These are phyloP conservation scores for Elongisporangium prolatum DNA, from an alignment of 352 stramenopile species.

Conservation along the genomic window DNA sequence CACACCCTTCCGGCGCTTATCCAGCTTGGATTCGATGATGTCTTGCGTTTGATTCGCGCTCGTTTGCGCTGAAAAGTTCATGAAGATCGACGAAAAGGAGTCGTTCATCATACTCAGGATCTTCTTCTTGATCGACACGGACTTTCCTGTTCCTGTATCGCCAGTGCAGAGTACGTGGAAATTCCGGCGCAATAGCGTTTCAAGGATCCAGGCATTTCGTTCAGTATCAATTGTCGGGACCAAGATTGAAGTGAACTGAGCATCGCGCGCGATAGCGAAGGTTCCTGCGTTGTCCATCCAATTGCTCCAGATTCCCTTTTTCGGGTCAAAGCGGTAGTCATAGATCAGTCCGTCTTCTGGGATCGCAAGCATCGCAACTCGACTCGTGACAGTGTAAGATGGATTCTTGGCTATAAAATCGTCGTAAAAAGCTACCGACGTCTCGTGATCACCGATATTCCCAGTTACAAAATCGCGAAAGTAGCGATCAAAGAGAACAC, in stretches of 20 bases:
- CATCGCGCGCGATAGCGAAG: constrained; percentile 65
- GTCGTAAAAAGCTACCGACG: constrained; percentile 46
- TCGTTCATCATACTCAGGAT: constrained; percentile 74
- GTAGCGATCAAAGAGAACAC: constrained; percentile 81
- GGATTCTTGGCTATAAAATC: constrained; percentile 88
- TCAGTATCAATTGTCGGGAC: constrained; percentile 93
- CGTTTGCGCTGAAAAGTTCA: constrained; percentile 93
- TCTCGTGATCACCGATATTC: constrained; percentile 20
- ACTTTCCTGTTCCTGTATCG: constrained; percentile 93
- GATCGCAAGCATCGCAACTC: constrained; percentile 31
- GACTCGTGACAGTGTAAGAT: constrained; percentile 39
- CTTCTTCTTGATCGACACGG: constrained; percentile 92
- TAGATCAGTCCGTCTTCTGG: constrained; percentile 80
- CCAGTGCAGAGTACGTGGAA: constrained; percentile 89
- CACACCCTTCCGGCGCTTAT: constrained; percentile 92
- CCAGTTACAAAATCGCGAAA: constrained; percentile 67
- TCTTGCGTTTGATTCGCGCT: constrained; percentile 93
- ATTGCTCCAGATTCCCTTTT: constrained; percentile 75
- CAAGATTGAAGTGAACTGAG: constrained; percentile 86
- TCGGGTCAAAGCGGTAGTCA: constrained; percentile 89
- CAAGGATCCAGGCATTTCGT: constrained; percentile 89
- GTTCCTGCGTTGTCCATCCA: constrained; percentile 56
- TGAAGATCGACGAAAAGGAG: constrained; percentile 85
- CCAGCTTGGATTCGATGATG: constrained; percentile 92
- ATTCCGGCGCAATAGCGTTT: constrained; percentile 83